A percentile compares a stretch with the other conserved stretches of the same genome.
Evolutionary conservation across 2,329 filamentous ascomycete species (phyloP).

Genomic region (Ophiocordyceps robertsii): DNA sequence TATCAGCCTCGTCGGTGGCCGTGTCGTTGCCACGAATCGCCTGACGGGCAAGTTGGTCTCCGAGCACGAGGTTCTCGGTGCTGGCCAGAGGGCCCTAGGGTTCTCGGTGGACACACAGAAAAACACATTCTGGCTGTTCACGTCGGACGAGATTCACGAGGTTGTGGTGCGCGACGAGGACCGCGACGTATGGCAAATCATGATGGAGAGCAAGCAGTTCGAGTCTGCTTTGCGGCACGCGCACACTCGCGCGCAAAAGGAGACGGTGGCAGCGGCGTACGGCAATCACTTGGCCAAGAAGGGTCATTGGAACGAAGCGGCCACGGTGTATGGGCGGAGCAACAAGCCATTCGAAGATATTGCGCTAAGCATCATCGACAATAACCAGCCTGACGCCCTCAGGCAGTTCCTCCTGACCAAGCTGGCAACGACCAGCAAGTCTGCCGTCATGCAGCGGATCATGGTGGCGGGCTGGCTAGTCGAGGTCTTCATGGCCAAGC

Average conservation of each 20-base stretch:
- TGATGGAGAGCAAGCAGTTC: constrained; percentile 77
- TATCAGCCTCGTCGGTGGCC: constrained; percentile 66
- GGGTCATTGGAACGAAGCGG: constrained; percentile 74
- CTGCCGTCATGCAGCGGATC: constrained; percentile 77
- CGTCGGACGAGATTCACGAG: constrained; percentile 81
- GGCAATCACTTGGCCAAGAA: constrained; percentile 78
- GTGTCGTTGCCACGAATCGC: constrained; percentile 74
- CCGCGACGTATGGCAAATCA: constrained; percentile 86
- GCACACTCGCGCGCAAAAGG: constrained; percentile 65
- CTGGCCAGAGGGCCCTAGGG: constrained; percentile 67
- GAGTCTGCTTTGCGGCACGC: constrained; percentile 80
- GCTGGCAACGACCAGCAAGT: constrained; percentile 67
- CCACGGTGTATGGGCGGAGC: constrained; percentile 82
- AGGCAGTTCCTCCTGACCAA: constrained; percentile 83
- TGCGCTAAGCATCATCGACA: constrained; percentile 79
- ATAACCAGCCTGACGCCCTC: constrained; percentile 77
- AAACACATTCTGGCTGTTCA: constrained; percentile 96
- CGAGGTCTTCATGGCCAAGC: constrained; percentile 93
- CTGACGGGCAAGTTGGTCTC: constrained; percentile 78
- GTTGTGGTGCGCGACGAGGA: constrained; percentile 84
- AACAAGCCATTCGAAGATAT: constrained; percentile 97
- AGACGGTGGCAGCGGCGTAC: constrained; percentile 81
- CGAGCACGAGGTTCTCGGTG: constrained; percentile 73
- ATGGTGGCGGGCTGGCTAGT: constrained; percentile 95
- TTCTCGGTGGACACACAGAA: constrained; percentile 84